Base-by-base conservation (phyloP, 257 asterid species). In the Anisodus acutangulus region DNA sequence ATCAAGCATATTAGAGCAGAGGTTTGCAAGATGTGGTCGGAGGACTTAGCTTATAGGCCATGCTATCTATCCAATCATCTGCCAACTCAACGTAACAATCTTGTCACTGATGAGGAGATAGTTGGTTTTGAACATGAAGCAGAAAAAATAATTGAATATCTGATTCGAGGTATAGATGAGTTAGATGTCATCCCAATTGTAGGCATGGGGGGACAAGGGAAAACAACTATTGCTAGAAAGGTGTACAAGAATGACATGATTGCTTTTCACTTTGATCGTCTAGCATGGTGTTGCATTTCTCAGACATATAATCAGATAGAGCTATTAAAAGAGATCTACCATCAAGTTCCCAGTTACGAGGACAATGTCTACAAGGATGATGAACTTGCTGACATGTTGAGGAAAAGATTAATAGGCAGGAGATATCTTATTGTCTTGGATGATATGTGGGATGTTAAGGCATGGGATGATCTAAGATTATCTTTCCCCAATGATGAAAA, bases 171-270 rank as follows among this genome's bases (percentile, higher is more conserved):
- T 15, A 68, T 51, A 68, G 37, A 68, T 7, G 51, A 37, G 26
- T 0, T 68, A 15, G 76, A 68, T 37, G 76, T 66, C 72, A 68
- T 68, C 26, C 6, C 76, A 0, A 81, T 81, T 41, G 79, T 82
- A 45, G 84, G 84, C 0, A 82, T 82, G 79, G 84, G 39, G 8
- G 79, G 84, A 12, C 26, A 63, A 19, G 84, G 84, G 13, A 82
- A 82, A 71, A 82, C 79, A 22, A 82, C 84, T 31, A 37, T 31
- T 6, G 63, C 84, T n/a, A 82, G 71, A 8, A 82, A 64, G 16
- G 22, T 82, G 63, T 82, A 66, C 4, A 49, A 82, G 1, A n/a
- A 16, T 26, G 63, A 39, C 45, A 9, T 0, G 5, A 7, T 47
- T 19, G 41, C 2, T 6, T 53, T 0, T 26, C 67, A 49, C 12